phyloP scores from a whole-genome alignment of 352 stramenopile genomes.

The Phytophthora europaea region DNA sequence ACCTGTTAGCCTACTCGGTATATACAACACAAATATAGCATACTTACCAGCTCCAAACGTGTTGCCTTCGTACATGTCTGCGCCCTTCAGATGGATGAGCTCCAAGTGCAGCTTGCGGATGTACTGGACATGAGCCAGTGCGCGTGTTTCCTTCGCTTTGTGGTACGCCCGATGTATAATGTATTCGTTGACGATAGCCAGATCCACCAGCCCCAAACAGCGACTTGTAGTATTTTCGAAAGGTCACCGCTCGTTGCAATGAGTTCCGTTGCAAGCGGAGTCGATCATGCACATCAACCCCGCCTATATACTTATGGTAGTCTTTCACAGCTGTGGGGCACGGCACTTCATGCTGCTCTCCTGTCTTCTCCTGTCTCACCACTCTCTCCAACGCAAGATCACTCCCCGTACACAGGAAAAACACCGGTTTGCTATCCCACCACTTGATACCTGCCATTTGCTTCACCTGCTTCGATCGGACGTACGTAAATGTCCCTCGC shows the following conservation, averaged over 20 bases:
- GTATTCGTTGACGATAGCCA: slow-evolving; percentile 8
- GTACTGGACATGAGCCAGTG: slow-evolving; percentile 16
- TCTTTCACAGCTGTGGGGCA: slow-evolving; percentile 9
- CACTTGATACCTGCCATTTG: background rate
- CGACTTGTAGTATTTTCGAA: slow-evolving; percentile 14
- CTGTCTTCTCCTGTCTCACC: background rate
- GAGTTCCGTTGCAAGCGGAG: slow-evolving; percentile 12
- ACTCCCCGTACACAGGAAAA: slow-evolving; percentile 7
- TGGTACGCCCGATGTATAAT: slow-evolving; percentile 1
- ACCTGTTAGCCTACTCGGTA: too few species aligned
- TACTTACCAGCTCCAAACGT: background rate
- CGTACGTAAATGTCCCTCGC: slow-evolving; percentile 5
- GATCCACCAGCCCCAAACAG: slow-evolving; percentile 15
- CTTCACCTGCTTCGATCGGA: background rate
- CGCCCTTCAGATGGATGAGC: background rate
- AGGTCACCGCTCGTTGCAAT: slow-evolving; percentile 10
- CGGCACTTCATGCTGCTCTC: slow-evolving; percentile 7
- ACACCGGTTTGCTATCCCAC: slow-evolving; percentile 4
- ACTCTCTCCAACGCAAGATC: background rate
- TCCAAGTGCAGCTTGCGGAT: background rate
- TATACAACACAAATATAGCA: background rate
- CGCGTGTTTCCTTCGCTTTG: background rate
- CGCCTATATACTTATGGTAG: slow-evolving; percentile 6
- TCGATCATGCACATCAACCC: background rate
- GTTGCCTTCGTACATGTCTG: slow-evolving; percentile 11